Evolutionary conservation across 345 rosid species (phyloP), one percentile per base, ranked within the genome.

Genomic region (Garcia nutans): DNA sequence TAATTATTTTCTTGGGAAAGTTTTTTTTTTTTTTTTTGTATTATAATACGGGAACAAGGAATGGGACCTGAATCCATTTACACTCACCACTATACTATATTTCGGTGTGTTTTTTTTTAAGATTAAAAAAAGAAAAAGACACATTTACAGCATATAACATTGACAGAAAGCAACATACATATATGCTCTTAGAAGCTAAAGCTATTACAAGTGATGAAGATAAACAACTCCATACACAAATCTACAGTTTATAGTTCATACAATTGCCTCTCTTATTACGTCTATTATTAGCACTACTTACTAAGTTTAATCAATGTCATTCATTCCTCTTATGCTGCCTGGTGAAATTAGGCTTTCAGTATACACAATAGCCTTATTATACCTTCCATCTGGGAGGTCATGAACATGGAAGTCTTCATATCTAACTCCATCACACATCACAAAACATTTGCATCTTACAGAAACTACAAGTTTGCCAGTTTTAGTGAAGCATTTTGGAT

Each of bases 401-500:
- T 26, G 56, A 23, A 60, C 56, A 44, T 58, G 54, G 10, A 42
- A 9, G 8, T 42, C 57, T 0, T 60, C 1, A 44, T 59, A 72
- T 20, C 12, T 24, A 1, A 0, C 6, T 7, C 63, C 75, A 42
- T 72, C 68, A 72, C 15, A 72, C 67, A 59, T 5, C 6, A 60
- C 56, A 44, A 59, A 72, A 20, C 31, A n/a, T 56, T 23, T 57
- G 66, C 56, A n/a, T 44, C 28, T 60, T 20, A 72, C 75, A 44
- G 56, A 42, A 13, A 72, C 31, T 20, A 72, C 0, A 42, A 72
- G 75, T 13, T 60, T 72, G 1, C 75, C 75, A 24, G 23, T 23
- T 41, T 60, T 72, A 37, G 75, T 41, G 42, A 72, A 72, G 66
- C 75, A 72, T 45, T 44, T 72, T 23, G 75, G 75, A 19, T 42